These are phyloP conservation scores for Arachnomyces sp. DNA, from an alignment of 2,329 filamentous ascomycete genomes.

Conservation along the genomic window DNA sequence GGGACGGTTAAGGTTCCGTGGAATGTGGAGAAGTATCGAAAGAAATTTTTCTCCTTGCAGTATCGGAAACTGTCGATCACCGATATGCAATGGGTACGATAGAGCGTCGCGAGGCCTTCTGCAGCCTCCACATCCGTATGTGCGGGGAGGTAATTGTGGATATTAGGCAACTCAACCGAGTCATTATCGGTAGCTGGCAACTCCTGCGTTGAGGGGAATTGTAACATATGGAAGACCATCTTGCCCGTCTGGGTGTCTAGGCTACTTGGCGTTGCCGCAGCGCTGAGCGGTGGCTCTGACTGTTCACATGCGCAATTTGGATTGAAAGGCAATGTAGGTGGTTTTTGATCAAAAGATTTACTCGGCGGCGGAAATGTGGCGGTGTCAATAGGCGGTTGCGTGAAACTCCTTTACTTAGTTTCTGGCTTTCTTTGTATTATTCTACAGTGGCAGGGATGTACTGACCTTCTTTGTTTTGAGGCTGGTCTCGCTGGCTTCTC, in stretches of 20 bases:
- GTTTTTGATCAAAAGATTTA: constrained; percentile 28
- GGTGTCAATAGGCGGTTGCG: constrained; percentile 29
- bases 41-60: constrained; percentile 95
- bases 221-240: constrained; percentile 34
- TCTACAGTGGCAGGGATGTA: neutral
- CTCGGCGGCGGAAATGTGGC: constrained; percentile 35
- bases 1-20: constrained; percentile 94
- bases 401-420: constrained; percentile 14
- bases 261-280: constrained; percentile 29
- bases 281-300: constrained; percentile 21
- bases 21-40: constrained; percentile 89
- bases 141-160: constrained; percentile 69
- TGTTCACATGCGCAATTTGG: constrained; percentile 25
- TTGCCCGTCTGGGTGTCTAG: constrained; percentile 30
- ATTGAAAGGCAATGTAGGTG: constrained; percentile 16
- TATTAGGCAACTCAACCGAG: constrained; percentile 72
- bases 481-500: constrained; percentile 17
- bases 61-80: constrained; percentile 92
- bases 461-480: constrained; percentile 25
- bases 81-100: constrained; percentile 90
- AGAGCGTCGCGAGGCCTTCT: constrained; percentile 76
- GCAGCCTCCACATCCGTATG: constrained; percentile 83
- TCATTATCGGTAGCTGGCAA: constrained; percentile 52
- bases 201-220: constrained; percentile 27
- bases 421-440: neutral